Percentiles rank a stretch among this genome's conserved stretches.
phyloP scores from a whole-genome alignment of 208 protist genomes.

The Trypanosoma cruzi region DNA sequence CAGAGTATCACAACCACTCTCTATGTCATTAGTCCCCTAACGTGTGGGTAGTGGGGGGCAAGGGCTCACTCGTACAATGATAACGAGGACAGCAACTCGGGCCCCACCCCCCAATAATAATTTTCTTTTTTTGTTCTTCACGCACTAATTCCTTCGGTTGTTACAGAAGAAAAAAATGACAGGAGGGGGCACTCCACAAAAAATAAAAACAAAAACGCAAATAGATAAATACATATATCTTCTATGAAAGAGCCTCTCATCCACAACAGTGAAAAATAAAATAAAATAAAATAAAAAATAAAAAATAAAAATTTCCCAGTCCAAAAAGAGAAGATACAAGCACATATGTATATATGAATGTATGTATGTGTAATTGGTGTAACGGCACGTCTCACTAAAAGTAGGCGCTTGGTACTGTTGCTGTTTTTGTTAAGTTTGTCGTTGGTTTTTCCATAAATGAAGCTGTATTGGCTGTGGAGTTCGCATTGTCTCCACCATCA shows the following conservation, averaged over 20 bases:
- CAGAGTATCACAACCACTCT: neutral
- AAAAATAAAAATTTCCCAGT: neutral
- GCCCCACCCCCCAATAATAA: too few relatives aligned
- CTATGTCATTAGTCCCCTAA: neutral
- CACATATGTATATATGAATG: neutral
- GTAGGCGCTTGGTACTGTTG: constrained; percentile 38
- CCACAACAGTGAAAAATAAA: constrained; percentile 25
- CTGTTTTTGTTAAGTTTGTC: neutral
- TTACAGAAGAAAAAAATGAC: too few relatives aligned
- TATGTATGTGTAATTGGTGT: too few relatives aligned
- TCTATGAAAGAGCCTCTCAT: neutral
- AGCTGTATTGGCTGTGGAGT: constrained; percentile 16
- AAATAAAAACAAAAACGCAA: too few relatives aligned
- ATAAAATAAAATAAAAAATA: neutral
- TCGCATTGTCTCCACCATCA: constrained; percentile 4
- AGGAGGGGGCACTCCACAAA: constrained; percentile 22
- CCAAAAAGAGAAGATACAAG: constrained; percentile 10
- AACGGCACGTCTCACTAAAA: constrained; percentile 29
- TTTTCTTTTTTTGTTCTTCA: too few relatives aligned
- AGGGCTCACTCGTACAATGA: too few relatives aligned
- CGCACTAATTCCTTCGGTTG: too few relatives aligned
- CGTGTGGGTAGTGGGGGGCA: neutral
- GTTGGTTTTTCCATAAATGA: constrained; percentile 11
- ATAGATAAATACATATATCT: neutral
- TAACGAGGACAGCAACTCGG: too few relatives aligned